These are phyloP conservation scores for Trichoderma koningiopsis DNA, from an alignment of 2,329 filamentous ascomycete species.

Conservation along the genomic window DNA sequence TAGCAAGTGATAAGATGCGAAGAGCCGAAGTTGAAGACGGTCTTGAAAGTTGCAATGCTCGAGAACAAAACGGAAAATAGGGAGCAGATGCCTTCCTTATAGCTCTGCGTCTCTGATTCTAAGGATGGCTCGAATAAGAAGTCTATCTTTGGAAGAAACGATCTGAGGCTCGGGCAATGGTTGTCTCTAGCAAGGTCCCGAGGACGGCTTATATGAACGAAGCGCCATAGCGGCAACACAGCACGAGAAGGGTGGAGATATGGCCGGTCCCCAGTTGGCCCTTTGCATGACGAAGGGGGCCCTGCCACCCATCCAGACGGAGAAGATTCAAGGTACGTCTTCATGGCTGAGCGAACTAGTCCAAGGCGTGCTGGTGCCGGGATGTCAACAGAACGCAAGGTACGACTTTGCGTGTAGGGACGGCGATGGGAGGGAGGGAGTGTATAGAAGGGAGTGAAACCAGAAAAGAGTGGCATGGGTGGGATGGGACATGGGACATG, in stretches of 20 bases:
- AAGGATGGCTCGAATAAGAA: slow-evolving; percentile 13
- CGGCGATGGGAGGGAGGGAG: background rate
- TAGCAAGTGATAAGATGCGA: background rate
- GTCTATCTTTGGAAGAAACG: slow-evolving; percentile 26
- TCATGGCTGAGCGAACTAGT: slow-evolving; percentile 27
- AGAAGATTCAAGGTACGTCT: slow-evolving; percentile 23
- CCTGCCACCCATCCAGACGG: slow-evolving; percentile 17
- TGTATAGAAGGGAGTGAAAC: background rate
- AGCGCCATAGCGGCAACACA: slow-evolving; percentile 18
- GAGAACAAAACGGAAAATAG: background rate
- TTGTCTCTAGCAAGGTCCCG: slow-evolving; percentile 24
- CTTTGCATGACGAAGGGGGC: slow-evolving; percentile 26
- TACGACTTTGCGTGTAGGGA: slow-evolving; percentile 5
- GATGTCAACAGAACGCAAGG: slow-evolving; percentile 26
- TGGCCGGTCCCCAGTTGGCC: slow-evolving; percentile 14
- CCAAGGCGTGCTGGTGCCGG: slow-evolving; percentile 19
- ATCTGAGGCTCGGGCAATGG: slow-evolving; percentile 24
- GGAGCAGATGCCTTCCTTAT: background rate
- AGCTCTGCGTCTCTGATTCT: background rate
- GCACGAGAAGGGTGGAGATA: slow-evolving; percentile 23
- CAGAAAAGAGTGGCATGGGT: background rate
- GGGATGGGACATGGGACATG: background rate
- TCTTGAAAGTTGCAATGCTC: background rate
- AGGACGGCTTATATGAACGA: slow-evolving; percentile 27
- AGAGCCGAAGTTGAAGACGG: background rate